Evolutionary conservation across 306 rosid species (phyloP).

Genomic region (Lagenaria siceraria): DNA sequence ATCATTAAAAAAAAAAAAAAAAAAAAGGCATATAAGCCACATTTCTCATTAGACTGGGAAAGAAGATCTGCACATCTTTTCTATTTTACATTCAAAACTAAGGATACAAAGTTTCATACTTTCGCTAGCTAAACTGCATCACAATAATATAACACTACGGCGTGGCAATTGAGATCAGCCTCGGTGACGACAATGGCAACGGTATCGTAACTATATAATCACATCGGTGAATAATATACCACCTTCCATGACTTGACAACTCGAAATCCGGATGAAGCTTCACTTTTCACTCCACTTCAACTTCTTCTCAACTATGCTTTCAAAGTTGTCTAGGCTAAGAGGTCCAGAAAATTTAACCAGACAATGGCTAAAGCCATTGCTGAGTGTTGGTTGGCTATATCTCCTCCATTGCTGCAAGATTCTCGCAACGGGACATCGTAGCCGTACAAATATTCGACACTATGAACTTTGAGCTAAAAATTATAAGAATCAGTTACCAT

Average conservation of each 20-base stretch:
- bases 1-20: background rate
- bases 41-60: constrained; percentile 6
- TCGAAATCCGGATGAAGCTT: background rate
- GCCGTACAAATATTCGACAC: background rate
- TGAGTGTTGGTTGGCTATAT: background rate
- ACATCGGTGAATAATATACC: background rate
- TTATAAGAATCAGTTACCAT: constrained; percentile 1
- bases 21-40: background rate
- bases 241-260: background rate
- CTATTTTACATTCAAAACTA: constrained; percentile 26
- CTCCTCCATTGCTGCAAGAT: constrained; percentile 2
- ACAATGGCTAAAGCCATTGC: background rate
- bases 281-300: constrained; percentile 1
- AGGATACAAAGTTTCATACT: constrained; percentile 12
- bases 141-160: background rate
- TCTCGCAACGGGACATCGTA: background rate
- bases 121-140: constrained; percentile 28
- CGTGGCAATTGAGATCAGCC: background rate
- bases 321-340: constrained; percentile 5
- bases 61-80: constrained; percentile 25
- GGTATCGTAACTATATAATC: background rate
- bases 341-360: background rate
- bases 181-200: background rate
- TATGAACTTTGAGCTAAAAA: background rate
- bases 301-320: constrained; percentile 6